These are phyloP conservation scores for Camellia japonica DNA, from an alignment of 148 eudicot genomes.

Conservation along the genomic window DNA sequence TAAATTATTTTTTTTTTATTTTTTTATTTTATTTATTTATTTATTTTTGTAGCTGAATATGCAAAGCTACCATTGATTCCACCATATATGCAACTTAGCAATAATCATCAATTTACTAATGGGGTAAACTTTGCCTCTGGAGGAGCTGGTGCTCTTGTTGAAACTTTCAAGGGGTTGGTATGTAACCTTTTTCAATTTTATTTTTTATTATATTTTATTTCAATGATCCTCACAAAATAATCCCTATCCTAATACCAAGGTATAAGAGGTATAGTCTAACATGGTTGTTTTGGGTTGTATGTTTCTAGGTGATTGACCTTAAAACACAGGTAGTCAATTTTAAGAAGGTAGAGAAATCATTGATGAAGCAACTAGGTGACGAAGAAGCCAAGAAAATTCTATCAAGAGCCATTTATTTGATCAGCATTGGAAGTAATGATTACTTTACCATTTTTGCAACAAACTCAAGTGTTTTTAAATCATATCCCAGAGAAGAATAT, in stretches of 20 bases:
- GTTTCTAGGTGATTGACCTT: slow-evolving; percentile 11
- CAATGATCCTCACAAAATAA: no score
- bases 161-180: slow-evolving; percentile 4
- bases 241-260: no score
- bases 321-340: slow-evolving; percentile 10
- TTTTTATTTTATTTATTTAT: no score
- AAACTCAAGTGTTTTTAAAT: no score
- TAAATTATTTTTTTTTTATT: no score
- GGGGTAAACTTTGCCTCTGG: slow-evolving; percentile 9
- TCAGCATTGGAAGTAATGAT: slow-evolving; percentile 10
- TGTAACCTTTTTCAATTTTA: background rate
- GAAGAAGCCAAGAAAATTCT: background rate
- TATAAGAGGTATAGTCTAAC: no score
- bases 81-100: background rate
- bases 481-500: background rate
- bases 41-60: slow-evolving; percentile 5
- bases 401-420: slow-evolving; percentile 15
- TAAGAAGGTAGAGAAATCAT: background rate
- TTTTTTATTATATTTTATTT: no score
- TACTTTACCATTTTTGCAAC: background rate
- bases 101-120: background rate
- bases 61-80: slow-evolving; percentile 10
- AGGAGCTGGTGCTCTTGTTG: slow-evolving; percentile 7
- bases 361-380: background rate
- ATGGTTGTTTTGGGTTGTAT: background rate